Conservation (phyloP, 176 grass and related monocot species). For the Pontederia paniculata region DNA sequence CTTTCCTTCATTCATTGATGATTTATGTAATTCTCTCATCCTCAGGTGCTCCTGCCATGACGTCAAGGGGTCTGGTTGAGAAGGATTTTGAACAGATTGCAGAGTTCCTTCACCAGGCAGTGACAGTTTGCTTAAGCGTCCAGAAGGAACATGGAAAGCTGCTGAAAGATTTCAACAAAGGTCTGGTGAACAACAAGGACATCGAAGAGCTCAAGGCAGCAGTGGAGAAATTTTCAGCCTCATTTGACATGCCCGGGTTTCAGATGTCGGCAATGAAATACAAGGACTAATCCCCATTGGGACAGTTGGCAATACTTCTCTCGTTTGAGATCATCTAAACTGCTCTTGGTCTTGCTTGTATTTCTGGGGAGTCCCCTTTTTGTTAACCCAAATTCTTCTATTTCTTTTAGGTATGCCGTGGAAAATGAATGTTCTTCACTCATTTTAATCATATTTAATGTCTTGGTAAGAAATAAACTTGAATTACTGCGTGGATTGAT, state of each 20-base stretch:
- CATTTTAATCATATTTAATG: too few relatives aligned
- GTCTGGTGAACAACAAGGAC: slow-evolving; percentile 63
- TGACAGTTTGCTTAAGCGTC: slow-evolving; percentile 67
- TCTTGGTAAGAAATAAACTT: too few relatives aligned
- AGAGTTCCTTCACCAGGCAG: slow-evolving; percentile 84
- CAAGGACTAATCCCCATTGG: slow-evolving; percentile 37
- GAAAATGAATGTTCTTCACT: too few relatives aligned
- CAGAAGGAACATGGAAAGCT: slow-evolving; percentile 81
- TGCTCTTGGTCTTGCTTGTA: too few relatives aligned
- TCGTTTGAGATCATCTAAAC: too few relatives aligned
- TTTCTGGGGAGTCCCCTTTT: too few relatives aligned
- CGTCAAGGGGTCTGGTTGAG: slow-evolving; percentile 70
- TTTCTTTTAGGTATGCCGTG: too few relatives aligned
- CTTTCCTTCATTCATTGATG: too few relatives aligned
- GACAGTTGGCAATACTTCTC: too few relatives aligned
- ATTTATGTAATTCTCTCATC: neutral
- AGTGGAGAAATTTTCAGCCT: slow-evolving; percentile 65
- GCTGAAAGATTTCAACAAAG: slow-evolving; percentile 80
- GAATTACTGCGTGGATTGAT: too few relatives aligned
- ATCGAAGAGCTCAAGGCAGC: slow-evolving; percentile 49
- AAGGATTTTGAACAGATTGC: slow-evolving; percentile 92
- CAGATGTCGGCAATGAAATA: slow-evolving; percentile 70
- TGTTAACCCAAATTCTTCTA: too few relatives aligned
- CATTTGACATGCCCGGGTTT: slow-evolving; percentile 90
- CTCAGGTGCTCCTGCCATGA: slow-evolving; percentile 79